Percentiles rank a stretch among this genome's conserved stretches.
Conservation (phyloP, 805 yeast species). For the Kodamaea leandrae region DNA sequence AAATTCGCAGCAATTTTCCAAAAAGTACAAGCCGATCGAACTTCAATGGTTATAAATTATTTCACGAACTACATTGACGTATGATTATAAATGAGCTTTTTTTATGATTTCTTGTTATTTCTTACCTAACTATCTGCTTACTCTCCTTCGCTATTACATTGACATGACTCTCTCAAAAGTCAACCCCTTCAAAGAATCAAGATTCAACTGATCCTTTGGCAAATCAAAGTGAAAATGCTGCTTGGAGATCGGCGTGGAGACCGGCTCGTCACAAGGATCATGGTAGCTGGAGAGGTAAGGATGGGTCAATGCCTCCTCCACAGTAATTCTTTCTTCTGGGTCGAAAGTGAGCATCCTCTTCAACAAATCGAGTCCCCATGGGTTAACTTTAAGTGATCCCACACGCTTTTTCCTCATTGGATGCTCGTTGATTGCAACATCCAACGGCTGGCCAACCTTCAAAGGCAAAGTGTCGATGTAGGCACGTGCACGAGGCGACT, state of each 20-base stretch:
- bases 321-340: slow-evolving; percentile 70
- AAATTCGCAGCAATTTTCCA: too few species aligned
- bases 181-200: slow-evolving; percentile 10
- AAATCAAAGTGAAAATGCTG: slow-evolving; percentile 30
- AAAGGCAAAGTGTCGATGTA: slow-evolving; percentile 27
- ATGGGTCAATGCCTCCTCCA: slow-evolving; percentile 72
- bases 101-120: too few species aligned
- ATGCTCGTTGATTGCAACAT: slow-evolving; percentile 14
- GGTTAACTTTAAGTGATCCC: slow-evolving; percentile 20
- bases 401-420: slow-evolving; percentile 16
- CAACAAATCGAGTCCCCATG: slow-evolving; percentile 26
- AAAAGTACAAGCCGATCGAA: too few species aligned
- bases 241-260: slow-evolving; percentile 19
- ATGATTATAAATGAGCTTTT: too few species aligned
- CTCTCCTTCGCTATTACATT: background rate
- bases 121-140: background rate
- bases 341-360: slow-evolving; percentile 58
- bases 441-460: slow-evolving; percentile 18
- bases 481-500: slow-evolving; percentile 24
- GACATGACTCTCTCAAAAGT: slow-evolving; percentile 11
- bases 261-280: slow-evolving; percentile 30
- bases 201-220: slow-evolving; percentile 11
- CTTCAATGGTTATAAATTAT: too few species aligned
- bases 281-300: slow-evolving; percentile 81
- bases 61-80: too few species aligned